Percentiles rank a stretch among this genome's conserved stretches.
Evolutionary conservation across 148 eudicot species (phyloP).

Genomic region (Dianthus caryophyllus): DNA sequence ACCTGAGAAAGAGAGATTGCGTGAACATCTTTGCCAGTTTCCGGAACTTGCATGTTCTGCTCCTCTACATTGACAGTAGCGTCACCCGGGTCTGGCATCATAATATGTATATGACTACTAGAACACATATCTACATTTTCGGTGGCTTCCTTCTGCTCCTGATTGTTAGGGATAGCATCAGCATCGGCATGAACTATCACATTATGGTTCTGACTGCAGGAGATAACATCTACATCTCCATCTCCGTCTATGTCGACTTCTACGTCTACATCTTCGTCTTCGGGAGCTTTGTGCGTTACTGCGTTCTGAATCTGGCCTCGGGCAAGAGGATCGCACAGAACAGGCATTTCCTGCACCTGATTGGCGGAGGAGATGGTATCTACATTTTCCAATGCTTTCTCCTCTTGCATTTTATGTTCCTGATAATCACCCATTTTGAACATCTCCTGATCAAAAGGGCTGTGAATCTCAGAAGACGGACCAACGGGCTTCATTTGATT

Average conservation of each 20-base stretch:
- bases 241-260: background rate
- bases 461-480: conserved; percentile 28
- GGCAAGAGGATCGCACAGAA: background rate
- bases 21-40: conserved; percentile 11
- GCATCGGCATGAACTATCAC: conserved; percentile 4
- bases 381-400: conserved; percentile 8
- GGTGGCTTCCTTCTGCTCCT: conserved; percentile 7
- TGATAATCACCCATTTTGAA: conserved; percentile 39
- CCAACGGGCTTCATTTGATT: conserved; percentile 64
- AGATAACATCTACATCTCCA: conserved; percentile 8
- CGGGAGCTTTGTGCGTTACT: background rate
- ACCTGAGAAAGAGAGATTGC: conserved; percentile 1
- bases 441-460: conserved; percentile 34
- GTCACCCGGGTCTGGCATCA: conserved; percentile 19
- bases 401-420: conserved; percentile 42
- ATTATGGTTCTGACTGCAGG: background rate
- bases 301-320: background rate
- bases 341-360: background rate
- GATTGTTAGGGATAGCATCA: conserved; percentile 10
- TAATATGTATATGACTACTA: conserved; percentile 1
- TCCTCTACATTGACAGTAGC: conserved; percentile 43
- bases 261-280: conserved; percentile 11
- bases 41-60: conserved; percentile 33
- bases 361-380: conserved; percentile 17
- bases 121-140: background rate